These are phyloP conservation scores for Pythium rishiriense DNA, from an alignment of 352 stramenopile genomes.

Conservation along the genomic window DNA sequence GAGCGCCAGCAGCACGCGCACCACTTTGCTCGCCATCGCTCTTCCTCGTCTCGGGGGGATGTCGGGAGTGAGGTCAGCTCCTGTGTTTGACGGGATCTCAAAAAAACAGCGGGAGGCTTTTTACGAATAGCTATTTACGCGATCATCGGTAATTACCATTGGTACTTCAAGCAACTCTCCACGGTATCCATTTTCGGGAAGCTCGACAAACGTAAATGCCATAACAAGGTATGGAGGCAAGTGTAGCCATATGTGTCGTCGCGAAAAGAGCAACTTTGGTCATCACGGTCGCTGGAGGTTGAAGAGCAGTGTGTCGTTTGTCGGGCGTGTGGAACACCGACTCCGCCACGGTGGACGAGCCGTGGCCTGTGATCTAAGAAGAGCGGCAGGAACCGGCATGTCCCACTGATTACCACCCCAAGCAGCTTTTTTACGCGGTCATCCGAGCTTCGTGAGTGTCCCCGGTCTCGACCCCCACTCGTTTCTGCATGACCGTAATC, in stretches of 20 bases:
- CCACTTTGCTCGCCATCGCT: conserved; percentile 59
- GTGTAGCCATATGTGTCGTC: neutral
- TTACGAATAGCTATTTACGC: neutral
- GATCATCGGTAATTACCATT: neutral
- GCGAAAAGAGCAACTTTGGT: neutral
- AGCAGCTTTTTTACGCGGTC: neutral
- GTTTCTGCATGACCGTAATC: neutral
- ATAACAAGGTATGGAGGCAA: neutral
- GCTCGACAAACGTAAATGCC: neutral
- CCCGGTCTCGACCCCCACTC: neutral
- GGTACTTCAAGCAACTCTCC: neutral
- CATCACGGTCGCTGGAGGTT: neutral
- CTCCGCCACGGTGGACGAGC: too few relatives aligned
- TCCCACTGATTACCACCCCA: conserved; percentile 2
- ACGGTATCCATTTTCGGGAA: too few relatives aligned
- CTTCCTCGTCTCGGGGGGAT: neutral
- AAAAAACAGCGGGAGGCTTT: neutral
- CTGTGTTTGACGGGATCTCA: neutral
- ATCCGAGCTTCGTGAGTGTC: neutral
- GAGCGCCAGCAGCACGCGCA: conserved; percentile 31
- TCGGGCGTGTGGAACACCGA: too few relatives aligned
- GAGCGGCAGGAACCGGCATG: neutral
- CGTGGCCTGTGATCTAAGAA: neutral
- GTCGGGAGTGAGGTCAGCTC: neutral
- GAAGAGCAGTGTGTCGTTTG: too few relatives aligned